Evolutionary conservation across 2,329 filamentous ascomycete species (phyloP), one percentile per base, ranked within the genome.

Genomic region (Aspergillus nomiae): DNA sequence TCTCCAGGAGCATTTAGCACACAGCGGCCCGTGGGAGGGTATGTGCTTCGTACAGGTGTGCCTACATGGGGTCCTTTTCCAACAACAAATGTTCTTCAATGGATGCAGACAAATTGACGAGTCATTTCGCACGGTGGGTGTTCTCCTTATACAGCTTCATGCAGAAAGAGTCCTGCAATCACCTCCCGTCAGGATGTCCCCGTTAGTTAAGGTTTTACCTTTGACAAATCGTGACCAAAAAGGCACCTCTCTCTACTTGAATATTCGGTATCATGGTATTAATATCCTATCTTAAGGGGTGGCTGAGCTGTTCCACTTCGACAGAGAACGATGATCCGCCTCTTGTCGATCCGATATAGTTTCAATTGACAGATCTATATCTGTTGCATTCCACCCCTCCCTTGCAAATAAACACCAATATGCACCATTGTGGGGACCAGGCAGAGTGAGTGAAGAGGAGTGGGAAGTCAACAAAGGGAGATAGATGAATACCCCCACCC

Each of bases 21-120:
- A 46, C 56, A 36, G 57, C 56, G 57, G 61, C 56, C 57, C 50
- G 56, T 48, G 38, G 57, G 55, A 63, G 43, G 61, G 56, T 63
- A 63, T 63, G 61, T 60, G 43, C 56, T 36, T 45, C 56, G 51
- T 56, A 51, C 61, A 60, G 48, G n/a, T 14, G 48, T 55, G 32
- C 9, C 12, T 59, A 54, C 32, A 32, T 41, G 53, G 14, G 14
- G 8, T 38, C 12, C 26, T 55, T 30, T 32, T 53, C 5, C 38
- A 14, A 14, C 26, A 36, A 28, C 34, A 54, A 26, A 53, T 24
- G 34, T 43, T 45, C 45, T 51, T 30, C 46, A 24, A 19, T 4
- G 24, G 36, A 8, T 21, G 51, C 21, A n/a, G n/a, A 30, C 28
- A 51, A 55, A 26, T 26, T 24, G 51, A 55, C 51, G 51, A 55